These are phyloP conservation scores for Paraconiothyrium sp. DNA, from an alignment of 2,329 filamentous ascomycete genomes.

Conservation along the genomic window DNA sequence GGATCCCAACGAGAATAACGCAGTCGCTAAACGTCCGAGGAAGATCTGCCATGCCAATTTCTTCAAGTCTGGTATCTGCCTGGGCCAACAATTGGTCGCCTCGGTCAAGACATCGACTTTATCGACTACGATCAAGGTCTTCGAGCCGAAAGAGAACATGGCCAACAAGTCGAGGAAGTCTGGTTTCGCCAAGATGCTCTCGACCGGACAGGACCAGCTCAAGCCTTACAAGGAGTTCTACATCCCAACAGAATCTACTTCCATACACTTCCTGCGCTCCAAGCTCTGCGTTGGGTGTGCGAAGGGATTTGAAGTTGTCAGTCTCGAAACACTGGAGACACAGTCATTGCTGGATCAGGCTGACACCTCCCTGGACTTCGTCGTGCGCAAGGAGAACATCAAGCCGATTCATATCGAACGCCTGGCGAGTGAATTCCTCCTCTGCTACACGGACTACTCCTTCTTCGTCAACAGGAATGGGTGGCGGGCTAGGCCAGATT, in stretches of 20 bases:
- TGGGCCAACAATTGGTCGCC: conserved; percentile 93
- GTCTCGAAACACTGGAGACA: conserved; percentile 95
- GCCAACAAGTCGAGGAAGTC: conserved; percentile 95
- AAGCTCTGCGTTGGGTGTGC: conserved; percentile 97
- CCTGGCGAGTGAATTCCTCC: conserved; percentile 93
- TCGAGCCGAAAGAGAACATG: conserved; percentile 94
- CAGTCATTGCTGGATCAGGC: conserved; percentile 97
- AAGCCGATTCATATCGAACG: conserved; percentile 97
- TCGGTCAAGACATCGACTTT: conserved; percentile 94
- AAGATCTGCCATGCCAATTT: conserved; percentile 99
- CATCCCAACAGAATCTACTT: conserved; percentile 97
- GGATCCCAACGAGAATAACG: conserved; percentile 78
- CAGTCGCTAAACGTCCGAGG: conserved; percentile 84
- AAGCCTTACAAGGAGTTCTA: conserved; percentile 91
- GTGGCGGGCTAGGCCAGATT: conserved; percentile 94
- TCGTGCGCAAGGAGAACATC: conserved; percentile 90
- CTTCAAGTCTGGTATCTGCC: conserved; percentile 96
- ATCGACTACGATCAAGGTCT: conserved; percentile 98
- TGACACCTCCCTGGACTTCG: conserved; percentile 97
- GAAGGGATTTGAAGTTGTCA: conserved; percentile 96
- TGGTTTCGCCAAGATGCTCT: conserved; percentile 95
- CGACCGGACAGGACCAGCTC: conserved; percentile 89
- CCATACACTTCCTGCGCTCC: conserved; percentile 95
- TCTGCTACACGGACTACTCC: conserved; percentile 98
- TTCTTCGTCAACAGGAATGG: conserved; percentile 99